These are phyloP conservation scores for Akanthomyces lecanii DNA, from an alignment of 2,329 filamentous ascomycete genomes.

Conservation along the genomic window DNA sequence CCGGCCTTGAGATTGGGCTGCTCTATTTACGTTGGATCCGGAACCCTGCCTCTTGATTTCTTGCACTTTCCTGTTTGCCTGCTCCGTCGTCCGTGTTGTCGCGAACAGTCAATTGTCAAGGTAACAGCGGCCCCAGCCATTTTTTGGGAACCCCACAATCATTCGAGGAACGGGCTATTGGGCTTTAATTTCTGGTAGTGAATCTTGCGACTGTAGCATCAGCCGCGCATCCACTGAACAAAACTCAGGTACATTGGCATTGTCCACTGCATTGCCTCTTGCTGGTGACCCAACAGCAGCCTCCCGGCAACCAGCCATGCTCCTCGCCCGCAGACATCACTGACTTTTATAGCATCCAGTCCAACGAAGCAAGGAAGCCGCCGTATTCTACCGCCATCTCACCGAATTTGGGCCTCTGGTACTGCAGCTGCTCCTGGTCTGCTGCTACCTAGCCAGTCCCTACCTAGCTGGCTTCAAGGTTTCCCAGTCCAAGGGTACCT, in stretches of 20 bases:
- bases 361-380: background rate
- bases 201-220: background rate
- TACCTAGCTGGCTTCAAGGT: background rate
- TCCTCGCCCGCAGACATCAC: background rate
- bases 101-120: too few relatives aligned
- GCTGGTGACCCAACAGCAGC: background rate
- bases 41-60: background rate
- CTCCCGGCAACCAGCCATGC: background rate
- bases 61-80: too few relatives aligned
- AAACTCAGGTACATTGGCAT: background rate
- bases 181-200: background rate
- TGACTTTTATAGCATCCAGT: background rate
- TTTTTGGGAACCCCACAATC: background rate
- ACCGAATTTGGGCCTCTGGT: background rate
- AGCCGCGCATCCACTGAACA: background rate
- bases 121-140: too few relatives aligned
- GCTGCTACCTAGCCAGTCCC: background rate
- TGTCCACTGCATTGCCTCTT: background rate
- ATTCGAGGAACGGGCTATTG: background rate
- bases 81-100: too few relatives aligned
- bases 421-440: background rate
- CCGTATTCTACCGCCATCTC: background rate
- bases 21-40: background rate
- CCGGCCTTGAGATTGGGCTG: background rate
- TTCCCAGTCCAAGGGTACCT: background rate